phyloP scores from a whole-genome alignment of 106 monocot species.

The Dendrobium catenatum region DNA sequence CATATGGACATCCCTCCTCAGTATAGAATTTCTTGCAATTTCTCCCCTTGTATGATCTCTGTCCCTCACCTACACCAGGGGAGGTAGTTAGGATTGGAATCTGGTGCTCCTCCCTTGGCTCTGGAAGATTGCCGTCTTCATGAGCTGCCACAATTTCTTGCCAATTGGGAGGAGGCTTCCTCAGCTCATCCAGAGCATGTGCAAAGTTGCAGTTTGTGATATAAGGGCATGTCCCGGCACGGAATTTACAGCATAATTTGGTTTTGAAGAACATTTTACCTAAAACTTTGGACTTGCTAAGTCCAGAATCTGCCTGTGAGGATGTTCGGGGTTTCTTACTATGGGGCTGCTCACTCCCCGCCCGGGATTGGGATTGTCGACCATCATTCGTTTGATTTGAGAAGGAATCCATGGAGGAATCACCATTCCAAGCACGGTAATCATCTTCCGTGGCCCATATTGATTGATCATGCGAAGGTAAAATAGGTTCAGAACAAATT shows the following conservation, averaged over 20 bases:
- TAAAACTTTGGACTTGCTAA: slow-evolving; percentile 53
- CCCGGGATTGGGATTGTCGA: slow-evolving; percentile 27
- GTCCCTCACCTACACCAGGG: slow-evolving; percentile 27
- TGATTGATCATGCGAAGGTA: too few relatives aligned
- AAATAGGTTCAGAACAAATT: too few relatives aligned
- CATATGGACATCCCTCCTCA: slow-evolving; percentile 92
- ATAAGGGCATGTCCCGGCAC: slow-evolving; percentile 85
- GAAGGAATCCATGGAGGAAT: slow-evolving; percentile 23
- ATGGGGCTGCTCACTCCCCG: slow-evolving; percentile 68
- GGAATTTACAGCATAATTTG: slow-evolving; percentile 93
- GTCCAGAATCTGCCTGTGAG: slow-evolving; percentile 21
- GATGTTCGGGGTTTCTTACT: slow-evolving; percentile 43
- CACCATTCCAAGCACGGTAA: slow-evolving; percentile 23
- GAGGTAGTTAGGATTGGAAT: slow-evolving; percentile 62
- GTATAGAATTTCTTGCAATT: slow-evolving; percentile 95
- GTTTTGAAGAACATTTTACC: slow-evolving; percentile 99
- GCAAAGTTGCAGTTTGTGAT: slow-evolving; percentile 95
- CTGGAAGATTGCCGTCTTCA: slow-evolving; percentile 27
- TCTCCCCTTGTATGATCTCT: slow-evolving; percentile 72
- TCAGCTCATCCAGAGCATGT: slow-evolving; percentile 90
- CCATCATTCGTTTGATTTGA: slow-evolving; percentile 31
- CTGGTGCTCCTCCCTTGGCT: slow-evolving; percentile 72
- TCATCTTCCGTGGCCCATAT: too few relatives aligned
- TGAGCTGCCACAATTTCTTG: slow-evolving; percentile 89
- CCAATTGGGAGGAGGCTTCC: slow-evolving; percentile 93